phyloP scores from a whole-genome alignment of 2,329 filamentous ascomycete genomes.

The Huntiella bhutanensis region DNA sequence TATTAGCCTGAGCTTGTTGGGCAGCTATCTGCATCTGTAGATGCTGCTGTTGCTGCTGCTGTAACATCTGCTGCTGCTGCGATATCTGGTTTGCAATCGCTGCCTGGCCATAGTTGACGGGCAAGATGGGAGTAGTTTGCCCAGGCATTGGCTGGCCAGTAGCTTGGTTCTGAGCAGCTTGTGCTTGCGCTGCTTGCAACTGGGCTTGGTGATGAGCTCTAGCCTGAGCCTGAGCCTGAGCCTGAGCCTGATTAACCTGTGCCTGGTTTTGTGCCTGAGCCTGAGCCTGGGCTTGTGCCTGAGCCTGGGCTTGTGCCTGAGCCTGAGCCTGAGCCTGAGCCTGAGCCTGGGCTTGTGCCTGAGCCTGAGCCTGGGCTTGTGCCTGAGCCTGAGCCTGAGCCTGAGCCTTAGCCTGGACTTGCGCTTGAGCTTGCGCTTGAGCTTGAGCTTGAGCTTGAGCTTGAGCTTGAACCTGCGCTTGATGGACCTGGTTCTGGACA shows the following conservation, averaged over 20 bases:
- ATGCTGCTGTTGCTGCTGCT: conserved; percentile 2
- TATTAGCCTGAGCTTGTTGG: conserved; percentile 16
- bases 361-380: conserved; percentile 13
- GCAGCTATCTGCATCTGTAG: conserved; percentile 13
- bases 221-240: conserved; percentile 13
- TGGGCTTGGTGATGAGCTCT: conserved; percentile 3
- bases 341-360: conserved; percentile 9
- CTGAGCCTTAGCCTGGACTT: conserved; percentile 8
- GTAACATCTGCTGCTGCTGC: conserved; percentile 15
- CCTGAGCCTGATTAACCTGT: conserved; percentile 10
- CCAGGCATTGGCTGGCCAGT: conserved; percentile 20
- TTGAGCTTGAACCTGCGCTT: conserved; percentile 12
- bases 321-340: conserved; percentile 14
- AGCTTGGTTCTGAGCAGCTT: conserved; percentile 12
- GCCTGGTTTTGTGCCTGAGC: conserved; percentile 15
- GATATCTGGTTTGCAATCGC: not conserved
- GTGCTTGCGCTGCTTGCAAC: not conserved
- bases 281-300: conserved; percentile 12
- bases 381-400: conserved; percentile 11
- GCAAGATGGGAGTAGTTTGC: no score
- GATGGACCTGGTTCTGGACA: conserved; percentile 12
- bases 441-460: conserved; percentile 13
- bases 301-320: not conserved
- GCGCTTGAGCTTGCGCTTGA: conserved; percentile 12
- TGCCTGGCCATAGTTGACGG: no score